Evolutionary conservation across 331 rosid genomes (phyloP), one percentile per base, ranked within the genome.

Genomic region (Telfairia occidentalis): DNA sequence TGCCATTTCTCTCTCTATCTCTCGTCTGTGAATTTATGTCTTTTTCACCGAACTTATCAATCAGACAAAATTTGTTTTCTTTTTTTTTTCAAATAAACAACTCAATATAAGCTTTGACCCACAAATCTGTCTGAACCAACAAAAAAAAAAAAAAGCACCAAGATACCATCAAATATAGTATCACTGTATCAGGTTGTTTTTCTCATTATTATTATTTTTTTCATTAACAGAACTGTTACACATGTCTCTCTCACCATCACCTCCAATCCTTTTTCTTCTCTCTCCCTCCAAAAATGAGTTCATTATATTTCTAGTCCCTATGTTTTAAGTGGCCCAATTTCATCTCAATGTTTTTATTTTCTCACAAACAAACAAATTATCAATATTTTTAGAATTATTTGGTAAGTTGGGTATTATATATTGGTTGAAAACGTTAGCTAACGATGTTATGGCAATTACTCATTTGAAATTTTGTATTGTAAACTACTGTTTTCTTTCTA

Each of bases 1-100:
- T 42, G 74, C 42, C 63, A 40, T 58, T 48, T 38, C 23, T 73
- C 45, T 49, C 29, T 73, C 13, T 53, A 11, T 57, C 73, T 67
- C 73, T 67, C 73, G 13, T 75, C 81, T 77, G 96, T 83, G 90
- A 85, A 90, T 86, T 76, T 75, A 84, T 87, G 98, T 86, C 87
- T 71, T 82, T 85, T 86, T 89, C 97, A 90, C 89, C 85, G 79
- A 86, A 87, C 84, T 86, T 81, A 90, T 89, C 82, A 78, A 32
- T 70, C 71, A 76, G 84, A 89, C 83, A 89, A 82, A 81, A 76
- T 82, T 83, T 70, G 38, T 80, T 83, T 85, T 73, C 32, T 67
- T 53, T 52, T 34, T 67, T 53, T 52, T 34, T 73, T 73, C 48
- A 73, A 49, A 54, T 54, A 30, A 73, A 70, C 38, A 70, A 43